phyloP scores from a whole-genome alignment of 805 yeast genomes.

The Candida palmyrensis region DNA sequence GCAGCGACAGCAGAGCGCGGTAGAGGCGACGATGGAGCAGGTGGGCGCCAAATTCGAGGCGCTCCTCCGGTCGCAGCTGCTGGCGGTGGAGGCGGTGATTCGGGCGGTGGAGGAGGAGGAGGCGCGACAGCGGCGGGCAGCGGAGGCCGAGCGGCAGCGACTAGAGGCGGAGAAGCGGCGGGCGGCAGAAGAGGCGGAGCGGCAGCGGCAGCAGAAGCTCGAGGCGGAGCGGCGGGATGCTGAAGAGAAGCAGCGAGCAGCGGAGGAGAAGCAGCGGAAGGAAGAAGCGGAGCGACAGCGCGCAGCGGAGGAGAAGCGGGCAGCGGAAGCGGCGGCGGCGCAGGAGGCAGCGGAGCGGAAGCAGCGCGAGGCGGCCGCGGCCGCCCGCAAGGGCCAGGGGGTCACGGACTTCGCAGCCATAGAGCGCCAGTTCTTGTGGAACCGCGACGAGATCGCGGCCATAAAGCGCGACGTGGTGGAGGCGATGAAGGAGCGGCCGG shows the following conservation, averaged over 20 bases:
- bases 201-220: slow-evolving; percentile 15
- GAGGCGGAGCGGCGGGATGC: slow-evolving; percentile 16
- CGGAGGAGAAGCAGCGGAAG: slow-evolving; percentile 11
- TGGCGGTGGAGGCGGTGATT: background rate
- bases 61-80: too few relatives aligned
- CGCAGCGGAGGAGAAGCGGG: slow-evolving; percentile 7
- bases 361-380: slow-evolving; percentile 5
- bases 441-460: slow-evolving; percentile 47
- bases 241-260: slow-evolving; percentile 11
- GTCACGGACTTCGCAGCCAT: slow-evolving; percentile 29
- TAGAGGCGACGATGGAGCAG: too few relatives aligned
- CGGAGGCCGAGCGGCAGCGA: slow-evolving; percentile 10
- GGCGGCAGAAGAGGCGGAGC: slow-evolving; percentile 15
- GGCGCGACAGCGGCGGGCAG: slow-evolving; percentile 18
- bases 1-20: too few relatives aligned
- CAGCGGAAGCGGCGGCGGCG: slow-evolving; percentile 8
- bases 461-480: slow-evolving; percentile 59
- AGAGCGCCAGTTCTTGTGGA: slow-evolving; percentile 40
- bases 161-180: slow-evolving; percentile 6
- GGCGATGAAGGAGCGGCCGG: slow-evolving; percentile 45
- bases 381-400: slow-evolving; percentile 20
- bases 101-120: slow-evolving; percentile 12
- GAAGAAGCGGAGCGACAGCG: slow-evolving; percentile 5
- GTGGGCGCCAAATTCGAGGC: too few relatives aligned
- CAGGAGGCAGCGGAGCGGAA: slow-evolving; percentile 3